Base-by-base conservation (phyloP, 208 protist genomes). In the Acanthamoeba lenticulata region DNA sequence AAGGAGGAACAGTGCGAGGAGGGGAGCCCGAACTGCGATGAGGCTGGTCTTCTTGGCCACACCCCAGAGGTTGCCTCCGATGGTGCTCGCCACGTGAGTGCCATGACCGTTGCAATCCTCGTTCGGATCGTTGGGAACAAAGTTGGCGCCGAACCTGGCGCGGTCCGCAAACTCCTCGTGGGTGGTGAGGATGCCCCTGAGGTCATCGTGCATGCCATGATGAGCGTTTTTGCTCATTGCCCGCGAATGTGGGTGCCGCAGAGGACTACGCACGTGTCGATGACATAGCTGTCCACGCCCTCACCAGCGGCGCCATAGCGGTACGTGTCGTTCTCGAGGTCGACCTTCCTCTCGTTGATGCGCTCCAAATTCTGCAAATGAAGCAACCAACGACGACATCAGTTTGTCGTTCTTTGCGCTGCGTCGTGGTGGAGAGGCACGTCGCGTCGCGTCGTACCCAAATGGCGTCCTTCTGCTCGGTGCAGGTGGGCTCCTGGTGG, bases 51-150 rank as follows among this genome's bases (percentile, higher is more conserved):
- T 93, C 60, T 93, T 93, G 89, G 60, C 60, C 60, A 93, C 60
- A n/a, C 89, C 89, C 29, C 55, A 93, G 6, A 60, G 65, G 17
- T 36, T 24, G 34, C 89, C 89, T n/a, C 36, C 89, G 29, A 93
- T 27, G 29, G 65, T 93, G 57, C 90, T 44, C 24, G 91, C 74
- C 29, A 86, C 91, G 67, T 95, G 94, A 38, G 94, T 95, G 49
- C 94, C 94, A 15, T 95, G 94, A 24, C 94, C 94, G 67, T 95
- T 85, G 52, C 90, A 74, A 44, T 95, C 94, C 5, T 32, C 15
- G 34, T 69, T 29, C 0, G 2, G 5, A 21, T 27, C 27, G 15
- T 57, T 21, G 3, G 90, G 85, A 15, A 27, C 90, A 24, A 62
- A 45, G 38, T 94, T 89, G 15, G 77, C 52, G 91, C 91, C 91